Base-by-base conservation (phyloP, 2,329 filamentous ascomycete genomes). In the Fusarium buxicola region DNA sequence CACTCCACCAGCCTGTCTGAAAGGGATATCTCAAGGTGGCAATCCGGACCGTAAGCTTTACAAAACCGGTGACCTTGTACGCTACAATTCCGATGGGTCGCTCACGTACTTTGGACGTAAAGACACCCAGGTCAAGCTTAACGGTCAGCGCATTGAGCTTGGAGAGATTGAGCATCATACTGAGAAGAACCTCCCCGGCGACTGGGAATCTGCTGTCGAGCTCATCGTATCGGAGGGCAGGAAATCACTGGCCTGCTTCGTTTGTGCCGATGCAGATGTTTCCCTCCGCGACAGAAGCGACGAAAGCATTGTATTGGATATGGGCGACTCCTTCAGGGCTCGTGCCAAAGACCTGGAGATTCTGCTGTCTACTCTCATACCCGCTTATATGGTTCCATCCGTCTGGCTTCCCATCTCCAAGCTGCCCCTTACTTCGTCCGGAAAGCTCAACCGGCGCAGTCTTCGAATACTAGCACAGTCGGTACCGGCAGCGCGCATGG, bases 121-220 rank as follows among this genome's bases (percentile, higher is more conserved):
- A 55, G 85, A 89, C 60, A 79, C 78, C 0, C 85, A 88, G 66
- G 79, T 88, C 31, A 89, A 89, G 71, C 73, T 89, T 5, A 78
- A 81, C 12, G 88, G 88, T 7, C 86, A 82, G 57, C 74, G 85
- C 30, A 77, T 86, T 35, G 88, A 84, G 71, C 76, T 85, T 10
- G 70, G 62, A 3, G 75, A 76, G 27, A 79, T 83, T 13, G 81
- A 82, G 55, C 75, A 78, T 58, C 75, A 81, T 46, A 74, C 81
- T 54, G 69, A 74, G 12, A 31, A 16, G 3, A 46, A 34, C 3
- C 49, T 70, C 0, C 30, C 54, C 2, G 28, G 56, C 5, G 49
- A 39, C 15, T 60, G 48, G 28, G 39, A 53, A 10, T 65, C 58
- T 18, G 65, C 68, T 2, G 68, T 70, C 4, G 68, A 70, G 13